Evolutionary conservation across 108 stramenopile species (phyloP).

Genomic region (Nitzschia palea): DNA sequence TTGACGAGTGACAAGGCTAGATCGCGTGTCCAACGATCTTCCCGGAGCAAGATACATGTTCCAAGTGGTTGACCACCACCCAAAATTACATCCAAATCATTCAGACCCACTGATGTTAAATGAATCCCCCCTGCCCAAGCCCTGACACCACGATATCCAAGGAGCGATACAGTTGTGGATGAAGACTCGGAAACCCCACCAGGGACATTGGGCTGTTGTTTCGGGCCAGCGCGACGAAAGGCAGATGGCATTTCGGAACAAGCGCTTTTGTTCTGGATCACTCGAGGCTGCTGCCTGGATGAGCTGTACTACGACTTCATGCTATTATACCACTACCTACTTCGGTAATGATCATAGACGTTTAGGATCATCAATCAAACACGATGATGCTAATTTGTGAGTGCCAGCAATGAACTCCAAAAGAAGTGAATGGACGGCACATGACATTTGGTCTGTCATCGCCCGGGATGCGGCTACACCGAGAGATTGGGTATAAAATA

Average conservation of each 20-base stretch:
- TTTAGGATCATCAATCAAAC: no score
- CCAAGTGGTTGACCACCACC: slow-evolving; percentile 80
- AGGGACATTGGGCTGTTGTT: background rate
- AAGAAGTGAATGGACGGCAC: no score
- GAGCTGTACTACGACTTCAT: no score
- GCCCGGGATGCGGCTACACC: no score
- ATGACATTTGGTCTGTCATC: no score
- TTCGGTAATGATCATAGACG: no score
- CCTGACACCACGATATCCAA: slow-evolving; percentile 22
- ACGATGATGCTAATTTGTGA: no score
- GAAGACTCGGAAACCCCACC: background rate
- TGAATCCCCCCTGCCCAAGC: slow-evolving; percentile 48
- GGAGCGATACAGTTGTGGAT: background rate
- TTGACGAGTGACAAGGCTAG: slow-evolving; percentile 53
- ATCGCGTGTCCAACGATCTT: slow-evolving; percentile 82
- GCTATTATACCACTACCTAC: no score
- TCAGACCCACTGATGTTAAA: slow-evolving; percentile 71
- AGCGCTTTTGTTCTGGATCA: no score
- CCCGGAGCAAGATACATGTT: slow-evolving; percentile 63
- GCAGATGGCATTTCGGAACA: slow-evolving; percentile 25
- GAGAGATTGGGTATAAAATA: no score
- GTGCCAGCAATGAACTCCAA: no score
- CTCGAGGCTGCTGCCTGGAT: no score
- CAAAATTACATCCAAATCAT: slow-evolving; percentile 73
- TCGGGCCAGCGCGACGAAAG: slow-evolving; percentile 13